Evolutionary conservation across 2,329 filamentous ascomycete genomes (phyloP).

Genomic region (Xylariaceae sp.): DNA sequence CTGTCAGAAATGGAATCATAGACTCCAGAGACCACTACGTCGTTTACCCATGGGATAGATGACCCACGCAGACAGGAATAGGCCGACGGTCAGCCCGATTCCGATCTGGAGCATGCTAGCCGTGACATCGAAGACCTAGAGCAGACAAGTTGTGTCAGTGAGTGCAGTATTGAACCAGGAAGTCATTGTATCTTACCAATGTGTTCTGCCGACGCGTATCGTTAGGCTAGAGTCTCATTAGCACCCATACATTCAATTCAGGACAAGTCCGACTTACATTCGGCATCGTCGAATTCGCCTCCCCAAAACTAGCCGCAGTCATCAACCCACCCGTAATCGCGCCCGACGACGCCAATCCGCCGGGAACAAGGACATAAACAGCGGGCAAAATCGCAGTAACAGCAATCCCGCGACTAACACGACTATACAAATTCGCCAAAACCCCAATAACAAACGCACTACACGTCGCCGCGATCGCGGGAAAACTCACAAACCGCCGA

Average conservation of each 20-base stretch:
- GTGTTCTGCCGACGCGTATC: constrained; percentile 10
- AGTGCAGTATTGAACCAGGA: not conserved
- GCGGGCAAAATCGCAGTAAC: constrained; percentile 81
- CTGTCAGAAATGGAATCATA: constrained; percentile 10
- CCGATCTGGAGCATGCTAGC: constrained; percentile 57
- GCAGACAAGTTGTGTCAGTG: not conserved
- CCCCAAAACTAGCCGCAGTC: constrained; percentile 49
- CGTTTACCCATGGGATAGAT: constrained; percentile 54
- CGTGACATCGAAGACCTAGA: constrained; percentile 44
- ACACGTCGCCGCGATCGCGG: constrained; percentile 71
- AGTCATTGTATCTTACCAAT: constrained; percentile 10
- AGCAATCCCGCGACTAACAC: constrained; percentile 63
- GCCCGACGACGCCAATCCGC: constrained; percentile 55
- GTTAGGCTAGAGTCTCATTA: constrained; percentile 11
- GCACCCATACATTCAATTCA: constrained; percentile 4
- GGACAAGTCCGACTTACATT: constrained; percentile 6
- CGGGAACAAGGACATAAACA: constrained; percentile 69
- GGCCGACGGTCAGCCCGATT: constrained; percentile 57
- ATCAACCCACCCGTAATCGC: constrained; percentile 54
- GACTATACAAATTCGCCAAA: constrained; percentile 68
- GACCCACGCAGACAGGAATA: constrained; percentile 52
- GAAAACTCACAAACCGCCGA: constrained; percentile 60
- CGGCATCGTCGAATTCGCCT: constrained; percentile 36
- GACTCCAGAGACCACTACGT: constrained; percentile 46
- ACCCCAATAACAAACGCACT: constrained; percentile 73